Evolutionary conservation across 805 yeast genomes (phyloP).

Genomic region (Metschnikowia orientalis): DNA sequence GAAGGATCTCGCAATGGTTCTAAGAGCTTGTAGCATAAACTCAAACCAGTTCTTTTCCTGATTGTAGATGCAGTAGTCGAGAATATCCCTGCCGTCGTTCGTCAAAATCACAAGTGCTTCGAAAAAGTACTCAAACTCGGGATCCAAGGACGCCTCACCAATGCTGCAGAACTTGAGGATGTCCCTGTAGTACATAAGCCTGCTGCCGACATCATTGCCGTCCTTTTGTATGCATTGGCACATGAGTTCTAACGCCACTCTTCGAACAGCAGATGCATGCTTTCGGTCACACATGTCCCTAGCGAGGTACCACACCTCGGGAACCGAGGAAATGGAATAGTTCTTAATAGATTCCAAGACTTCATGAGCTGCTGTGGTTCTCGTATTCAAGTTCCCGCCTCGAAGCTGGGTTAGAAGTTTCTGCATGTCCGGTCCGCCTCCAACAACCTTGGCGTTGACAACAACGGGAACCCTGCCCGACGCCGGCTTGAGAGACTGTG

Average conservation of each 20-base stretch:
- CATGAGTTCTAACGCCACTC: slow-evolving; percentile 51
- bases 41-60: slow-evolving; percentile 22
- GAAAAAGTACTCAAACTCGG: slow-evolving; percentile 50
- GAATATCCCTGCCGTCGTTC: slow-evolving; percentile 48
- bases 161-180: slow-evolving; percentile 43
- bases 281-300: slow-evolving; percentile 45
- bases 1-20: slow-evolving; percentile 11
- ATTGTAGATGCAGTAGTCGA: slow-evolving; percentile 47
- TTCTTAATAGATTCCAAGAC: slow-evolving; percentile 49
- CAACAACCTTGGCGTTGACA: slow-evolving; percentile 42
- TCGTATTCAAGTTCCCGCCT: slow-evolving; percentile 30
- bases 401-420: slow-evolving; percentile 36
- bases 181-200: slow-evolving; percentile 57
- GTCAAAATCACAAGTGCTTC: slow-evolving; percentile 46
- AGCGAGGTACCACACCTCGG: slow-evolving; percentile 74
- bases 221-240: slow-evolving; percentile 52
- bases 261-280: slow-evolving; percentile 24
- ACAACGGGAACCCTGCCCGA: slow-evolving; percentile 18
- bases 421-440: slow-evolving; percentile 41
- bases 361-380: slow-evolving; percentile 49
- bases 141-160: slow-evolving; percentile 33
- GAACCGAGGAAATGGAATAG: slow-evolving; percentile 53
- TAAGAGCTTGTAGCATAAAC: slow-evolving; percentile 14
- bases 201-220: slow-evolving; percentile 44
- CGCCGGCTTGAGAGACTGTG: slow-evolving; percentile 33